Conservation (phyloP, 352 stramenopile species). For the Phytophthora vignae region DNA sequence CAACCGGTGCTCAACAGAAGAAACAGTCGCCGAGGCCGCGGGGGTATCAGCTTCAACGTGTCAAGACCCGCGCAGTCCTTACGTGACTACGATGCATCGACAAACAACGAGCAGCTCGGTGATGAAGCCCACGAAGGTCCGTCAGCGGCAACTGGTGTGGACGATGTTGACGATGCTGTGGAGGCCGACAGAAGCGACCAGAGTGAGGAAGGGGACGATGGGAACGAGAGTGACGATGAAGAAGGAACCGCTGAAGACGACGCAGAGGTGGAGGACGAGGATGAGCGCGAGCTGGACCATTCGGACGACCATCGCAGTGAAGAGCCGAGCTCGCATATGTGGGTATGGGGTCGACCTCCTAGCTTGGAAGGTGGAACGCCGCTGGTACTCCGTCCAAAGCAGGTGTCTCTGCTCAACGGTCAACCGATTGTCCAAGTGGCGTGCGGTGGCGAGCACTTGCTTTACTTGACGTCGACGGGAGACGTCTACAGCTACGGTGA, state of each 20-base stretch:
- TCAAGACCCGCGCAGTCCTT: not conserved
- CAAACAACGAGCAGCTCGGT: not conserved
- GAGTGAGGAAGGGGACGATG: constrained; percentile 25
- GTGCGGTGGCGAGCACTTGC: constrained; percentile 77
- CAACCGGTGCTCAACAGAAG: constrained; percentile 25
- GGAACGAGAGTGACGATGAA: constrained; percentile 38
- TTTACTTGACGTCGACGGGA: constrained; percentile 78
- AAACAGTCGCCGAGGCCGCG: constrained; percentile 21
- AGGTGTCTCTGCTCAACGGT: constrained; percentile 53
- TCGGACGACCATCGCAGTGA: constrained; percentile 11
- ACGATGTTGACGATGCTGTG: not conserved
- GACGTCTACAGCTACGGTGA: constrained; percentile 86
- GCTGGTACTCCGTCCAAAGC: constrained; percentile 74
- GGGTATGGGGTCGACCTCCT: constrained; percentile 76
- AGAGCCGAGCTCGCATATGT: constrained; percentile 52
- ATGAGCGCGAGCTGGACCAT: constrained; percentile 4
- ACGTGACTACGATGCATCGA: not conserved
- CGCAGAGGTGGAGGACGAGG: constrained; percentile 3
- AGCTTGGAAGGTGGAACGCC: constrained; percentile 58
- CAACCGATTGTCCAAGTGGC: constrained; percentile 80
- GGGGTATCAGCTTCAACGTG: constrained; percentile 7
- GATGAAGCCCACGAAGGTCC: not conserved
- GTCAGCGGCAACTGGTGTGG: not conserved
- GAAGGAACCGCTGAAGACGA: constrained; percentile 24
- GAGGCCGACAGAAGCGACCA: not conserved